Percentiles rank a stretch among this genome's conserved stretches.
Evolutionary conservation across 106 monocot genomes (phyloP).

Genomic region (Dioscorea zingiberensis): DNA sequence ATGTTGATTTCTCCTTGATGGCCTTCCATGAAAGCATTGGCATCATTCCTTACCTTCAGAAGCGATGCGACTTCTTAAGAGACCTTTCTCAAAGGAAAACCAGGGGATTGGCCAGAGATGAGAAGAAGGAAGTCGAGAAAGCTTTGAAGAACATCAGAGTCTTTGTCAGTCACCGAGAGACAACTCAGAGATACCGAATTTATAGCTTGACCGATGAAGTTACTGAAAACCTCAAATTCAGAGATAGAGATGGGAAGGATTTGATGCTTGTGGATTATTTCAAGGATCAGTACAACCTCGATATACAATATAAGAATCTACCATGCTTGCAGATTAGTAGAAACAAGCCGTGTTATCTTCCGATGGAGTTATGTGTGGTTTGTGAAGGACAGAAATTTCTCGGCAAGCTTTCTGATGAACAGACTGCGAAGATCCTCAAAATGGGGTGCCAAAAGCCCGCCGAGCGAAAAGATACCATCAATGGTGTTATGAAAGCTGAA

Average conservation of each 20-base stretch:
- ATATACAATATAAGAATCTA: conserved; percentile 71
- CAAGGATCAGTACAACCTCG: conserved; percentile 75
- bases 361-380: conserved; percentile 91
- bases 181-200: conserved; percentile 67
- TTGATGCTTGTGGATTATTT: conserved; percentile 74
- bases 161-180: conserved; percentile 80
- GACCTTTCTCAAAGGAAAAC: conserved; percentile 66
- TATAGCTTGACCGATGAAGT: conserved; percentile 65
- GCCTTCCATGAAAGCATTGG: conserved; percentile 93
- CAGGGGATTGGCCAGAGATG: conserved; percentile 41
- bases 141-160: conserved; percentile 75
- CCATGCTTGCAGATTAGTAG: conserved; percentile 90
- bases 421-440: conserved; percentile 62
- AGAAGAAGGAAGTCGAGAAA: conserved; percentile 73
- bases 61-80: conserved; percentile 57
- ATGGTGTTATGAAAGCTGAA: conserved; percentile 40
- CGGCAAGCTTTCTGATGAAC: conserved; percentile 85
- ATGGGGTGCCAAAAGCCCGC: conserved; percentile 76
- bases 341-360: conserved; percentile 91
- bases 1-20: conserved; percentile 77
- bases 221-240: conserved; percentile 71
- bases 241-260: conserved; percentile 73
- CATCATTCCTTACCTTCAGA: conserved; percentile 80
- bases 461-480: conserved; percentile 66
- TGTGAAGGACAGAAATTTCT: conserved; percentile 94